phyloP scores from a whole-genome alignment of 2,329 filamentous ascomycete genomes.

The Verticillium tricorpus region DNA sequence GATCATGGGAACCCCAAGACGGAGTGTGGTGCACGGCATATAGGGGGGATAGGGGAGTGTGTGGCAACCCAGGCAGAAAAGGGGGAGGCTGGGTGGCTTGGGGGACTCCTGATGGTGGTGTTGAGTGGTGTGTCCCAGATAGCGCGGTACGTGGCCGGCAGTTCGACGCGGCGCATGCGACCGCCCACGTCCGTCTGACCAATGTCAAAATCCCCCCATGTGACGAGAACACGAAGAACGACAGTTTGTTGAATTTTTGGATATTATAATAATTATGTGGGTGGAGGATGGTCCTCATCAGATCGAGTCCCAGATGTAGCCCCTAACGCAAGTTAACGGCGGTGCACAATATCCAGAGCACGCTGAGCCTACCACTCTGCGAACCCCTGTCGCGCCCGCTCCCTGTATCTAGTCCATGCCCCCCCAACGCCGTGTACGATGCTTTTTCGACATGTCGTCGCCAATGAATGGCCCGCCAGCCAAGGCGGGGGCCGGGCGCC shows the following conservation, averaged over 20 bases:
- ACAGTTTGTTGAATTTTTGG: background rate
- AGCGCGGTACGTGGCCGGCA: conserved; percentile 10
- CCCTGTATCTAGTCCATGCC: background rate
- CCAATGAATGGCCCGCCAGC: background rate
- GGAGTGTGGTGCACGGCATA: conserved; percentile 6
- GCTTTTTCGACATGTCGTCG: background rate
- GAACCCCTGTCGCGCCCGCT: conserved; percentile 1
- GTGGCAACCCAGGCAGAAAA: conserved; percentile 7
- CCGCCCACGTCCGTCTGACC: background rate
- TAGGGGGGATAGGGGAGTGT: background rate
- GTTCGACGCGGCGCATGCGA: background rate
- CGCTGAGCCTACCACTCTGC: conserved; percentile 11
- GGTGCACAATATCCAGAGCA: conserved; percentile 10
- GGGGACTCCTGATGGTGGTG: conserved; percentile 9
- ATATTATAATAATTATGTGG: conserved; percentile 9
- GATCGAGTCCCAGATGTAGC: conserved; percentile 6
- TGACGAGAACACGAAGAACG: background rate
- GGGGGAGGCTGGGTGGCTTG: conserved; percentile 13
- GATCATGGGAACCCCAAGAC: conserved; percentile 4
- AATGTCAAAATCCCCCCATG: background rate
- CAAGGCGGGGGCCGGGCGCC: background rate
- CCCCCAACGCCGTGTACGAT: background rate
- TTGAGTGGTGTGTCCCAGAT: conserved; percentile 14
- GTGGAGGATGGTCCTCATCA: background rate
- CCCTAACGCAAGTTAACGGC: conserved; percentile 20